These are phyloP conservation scores for Daldinia vernicosa DNA, from an alignment of 495 filamentous ascomycete species.

Conservation along the genomic window DNA sequence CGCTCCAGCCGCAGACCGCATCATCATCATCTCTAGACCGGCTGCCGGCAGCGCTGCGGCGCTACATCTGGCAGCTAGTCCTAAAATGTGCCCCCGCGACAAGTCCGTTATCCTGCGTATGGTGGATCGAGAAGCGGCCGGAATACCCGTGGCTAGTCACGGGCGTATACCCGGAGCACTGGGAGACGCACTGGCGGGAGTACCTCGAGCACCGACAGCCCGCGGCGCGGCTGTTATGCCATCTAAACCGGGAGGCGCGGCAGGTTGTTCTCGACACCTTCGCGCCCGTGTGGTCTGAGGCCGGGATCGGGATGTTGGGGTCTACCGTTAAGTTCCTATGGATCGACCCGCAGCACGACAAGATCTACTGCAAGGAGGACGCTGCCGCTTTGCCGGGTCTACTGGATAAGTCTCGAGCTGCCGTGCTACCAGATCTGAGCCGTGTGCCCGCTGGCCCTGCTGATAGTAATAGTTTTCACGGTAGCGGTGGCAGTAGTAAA, in stretches of 20 bases:
- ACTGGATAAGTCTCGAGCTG: constrained; percentile 9
- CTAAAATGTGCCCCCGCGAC: not conserved
- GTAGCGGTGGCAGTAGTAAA: not conserved
- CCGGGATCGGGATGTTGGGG: constrained; percentile 8
- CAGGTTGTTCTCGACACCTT: constrained; percentile 13
- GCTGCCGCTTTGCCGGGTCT: not conserved
- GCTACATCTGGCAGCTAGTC: constrained; percentile 10
- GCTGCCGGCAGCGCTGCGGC: constrained; percentile 7
- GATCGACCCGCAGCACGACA: constrained; percentile 19
- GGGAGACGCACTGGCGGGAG: not conserved
- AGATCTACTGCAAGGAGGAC: constrained; percentile 7
- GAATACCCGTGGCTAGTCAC: not conserved
- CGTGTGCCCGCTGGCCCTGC: not conserved
- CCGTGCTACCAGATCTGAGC: constrained; percentile 11
- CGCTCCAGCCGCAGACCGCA: not conserved
- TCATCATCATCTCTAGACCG: not conserved
- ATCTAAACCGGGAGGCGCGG: constrained; percentile 20
- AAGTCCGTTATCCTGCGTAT: constrained; percentile 2
- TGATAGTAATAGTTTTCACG: not conserved
- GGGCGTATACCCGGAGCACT: constrained; percentile 7
- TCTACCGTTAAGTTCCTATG: constrained; percentile 9
- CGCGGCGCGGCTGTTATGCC: not conserved
- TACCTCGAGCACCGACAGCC: constrained; percentile 11
- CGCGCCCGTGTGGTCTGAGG: constrained; percentile 14
- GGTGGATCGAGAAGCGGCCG: not conserved